Evolutionary conservation across 2,329 filamentous ascomycete species (phyloP).

Genomic region (Tolypocladium ophioglossoides): DNA sequence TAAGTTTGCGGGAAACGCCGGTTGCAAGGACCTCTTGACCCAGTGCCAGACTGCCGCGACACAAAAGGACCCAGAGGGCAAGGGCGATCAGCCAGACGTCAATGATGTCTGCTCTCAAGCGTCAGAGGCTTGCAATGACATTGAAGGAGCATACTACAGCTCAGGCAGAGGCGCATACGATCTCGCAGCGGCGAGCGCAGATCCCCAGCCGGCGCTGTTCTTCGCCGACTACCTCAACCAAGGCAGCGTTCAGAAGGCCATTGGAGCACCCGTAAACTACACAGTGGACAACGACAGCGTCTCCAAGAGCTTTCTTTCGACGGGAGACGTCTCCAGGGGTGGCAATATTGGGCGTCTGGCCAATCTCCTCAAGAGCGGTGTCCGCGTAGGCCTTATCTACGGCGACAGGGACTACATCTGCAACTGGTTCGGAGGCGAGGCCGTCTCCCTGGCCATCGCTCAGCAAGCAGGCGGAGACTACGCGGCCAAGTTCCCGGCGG

Average conservation of each 20-base stretch:
- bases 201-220: slow-evolving; percentile 53
- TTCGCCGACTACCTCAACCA: slow-evolving; percentile 57
- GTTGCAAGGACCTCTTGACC: slow-evolving; percentile 43
- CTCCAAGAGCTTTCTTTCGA: slow-evolving; percentile 32
- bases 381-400: slow-evolving; percentile 64
- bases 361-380: slow-evolving; percentile 46
- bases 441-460: slow-evolving; percentile 54
- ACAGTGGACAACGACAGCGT: slow-evolving; percentile 38
- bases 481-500: slow-evolving; percentile 43
- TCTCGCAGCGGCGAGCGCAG: slow-evolving; percentile 40
- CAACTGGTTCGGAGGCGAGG: slow-evolving; percentile 66
- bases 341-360: slow-evolving; percentile 50
- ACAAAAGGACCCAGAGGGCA: slow-evolving; percentile 26
- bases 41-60: slow-evolving; percentile 36
- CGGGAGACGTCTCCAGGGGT: slow-evolving; percentile 53
- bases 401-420: slow-evolving; percentile 54
- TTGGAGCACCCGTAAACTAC: slow-evolving; percentile 54
- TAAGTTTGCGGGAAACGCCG: slow-evolving; percentile 22
- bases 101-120: slow-evolving; percentile 43
- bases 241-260: slow-evolving; percentile 41
- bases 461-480: slow-evolving; percentile 36
- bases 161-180: slow-evolving; percentile 50
- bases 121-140: slow-evolving; percentile 29
- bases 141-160: slow-evolving; percentile 45
- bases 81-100: slow-evolving; percentile 26